Evolutionary conservation across 2,329 filamentous ascomycete species (phyloP).

Genomic region (Penicillium sp.): DNA sequence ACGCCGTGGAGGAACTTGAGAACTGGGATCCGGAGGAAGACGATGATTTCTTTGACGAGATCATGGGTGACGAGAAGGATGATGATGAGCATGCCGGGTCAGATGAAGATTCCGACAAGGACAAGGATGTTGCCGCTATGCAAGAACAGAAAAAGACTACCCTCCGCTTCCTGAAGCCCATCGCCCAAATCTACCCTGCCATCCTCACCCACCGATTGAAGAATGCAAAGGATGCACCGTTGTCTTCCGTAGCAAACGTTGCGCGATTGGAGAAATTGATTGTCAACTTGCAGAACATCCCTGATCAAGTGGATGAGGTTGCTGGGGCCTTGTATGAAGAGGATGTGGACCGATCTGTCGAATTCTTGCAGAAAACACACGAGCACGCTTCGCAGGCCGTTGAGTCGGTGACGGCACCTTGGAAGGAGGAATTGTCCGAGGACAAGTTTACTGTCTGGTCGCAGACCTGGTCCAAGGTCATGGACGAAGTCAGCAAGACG

Average conservation of each 20-base stretch:
- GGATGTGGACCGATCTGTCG: constrained; percentile 34
- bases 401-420: constrained; percentile 70
- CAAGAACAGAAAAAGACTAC: constrained; percentile 43
- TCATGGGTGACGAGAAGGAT: constrained; percentile 29
- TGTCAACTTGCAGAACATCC: constrained; percentile 35
- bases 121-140: constrained; percentile 35
- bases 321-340: constrained; percentile 47
- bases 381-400: constrained; percentile 63
- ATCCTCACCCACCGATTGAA: constrained; percentile 44
- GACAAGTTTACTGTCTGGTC: constrained; percentile 82
- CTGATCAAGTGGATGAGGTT: constrained; percentile 46
- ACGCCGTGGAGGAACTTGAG: constrained; percentile 81
- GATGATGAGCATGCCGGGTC: constrained; percentile 17
- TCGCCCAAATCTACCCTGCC: constrained; percentile 46
- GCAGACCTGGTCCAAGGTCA: constrained; percentile 53
- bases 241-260: constrained; percentile 19
- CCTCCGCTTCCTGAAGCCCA: constrained; percentile 44
- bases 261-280: constrained; percentile 38
- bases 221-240: constrained; percentile 25
- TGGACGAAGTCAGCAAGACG: constrained; percentile 42
- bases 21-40: constrained; percentile 79
- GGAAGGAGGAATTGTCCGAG: constrained; percentile 60
- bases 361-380: constrained; percentile 34
- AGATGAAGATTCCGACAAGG: constrained; percentile 17
- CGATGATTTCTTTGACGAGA: constrained; percentile 53